Evolutionary conservation across 176 grass and related monocot genomes (phyloP).

Genomic region (Areca catechu): DNA sequence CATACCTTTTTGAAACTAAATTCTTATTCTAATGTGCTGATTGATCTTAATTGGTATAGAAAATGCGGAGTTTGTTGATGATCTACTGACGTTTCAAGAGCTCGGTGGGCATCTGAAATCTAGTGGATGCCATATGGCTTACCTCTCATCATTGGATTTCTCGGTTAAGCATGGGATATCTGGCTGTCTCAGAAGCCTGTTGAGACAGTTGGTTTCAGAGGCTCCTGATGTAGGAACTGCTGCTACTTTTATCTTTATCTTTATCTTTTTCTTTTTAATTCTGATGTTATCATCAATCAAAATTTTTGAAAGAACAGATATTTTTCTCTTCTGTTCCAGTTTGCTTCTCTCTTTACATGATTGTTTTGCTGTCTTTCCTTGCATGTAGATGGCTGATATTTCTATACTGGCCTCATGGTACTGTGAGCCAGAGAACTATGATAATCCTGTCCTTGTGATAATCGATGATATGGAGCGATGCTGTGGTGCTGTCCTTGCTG

Average conservation of each 20-base stretch:
- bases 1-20: not conserved
- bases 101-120: conserved; percentile 48
- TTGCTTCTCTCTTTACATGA: no score
- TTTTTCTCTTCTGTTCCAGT: no score
- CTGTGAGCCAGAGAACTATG: conserved; percentile 39
- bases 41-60: conserved; percentile 39
- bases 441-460: conserved; percentile 63
- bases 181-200: conserved; percentile 64
- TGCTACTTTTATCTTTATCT: conserved; percentile 1
- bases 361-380: no score
- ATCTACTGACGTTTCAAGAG: conserved; percentile 62
- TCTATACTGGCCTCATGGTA: conserved; percentile 69
- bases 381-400: conserved; percentile 40
- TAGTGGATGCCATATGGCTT: conserved; percentile 57
- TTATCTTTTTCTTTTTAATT: not conserved
- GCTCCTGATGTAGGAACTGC: conserved; percentile 46
- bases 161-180: conserved; percentile 46
- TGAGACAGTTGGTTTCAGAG: conserved; percentile 55
- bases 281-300: not conserved
- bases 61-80: conserved; percentile 85
- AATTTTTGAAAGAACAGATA: no score
- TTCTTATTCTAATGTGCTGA: not conserved
- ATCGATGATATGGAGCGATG: conserved; percentile 88
- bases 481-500: conserved; percentile 46
- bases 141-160: conserved; percentile 50